Evolutionary conservation across 2,329 filamentous ascomycete species (phyloP), one percentile per base, ranked within the genome.

Genomic region (Fusarium agapanthi): DNA sequence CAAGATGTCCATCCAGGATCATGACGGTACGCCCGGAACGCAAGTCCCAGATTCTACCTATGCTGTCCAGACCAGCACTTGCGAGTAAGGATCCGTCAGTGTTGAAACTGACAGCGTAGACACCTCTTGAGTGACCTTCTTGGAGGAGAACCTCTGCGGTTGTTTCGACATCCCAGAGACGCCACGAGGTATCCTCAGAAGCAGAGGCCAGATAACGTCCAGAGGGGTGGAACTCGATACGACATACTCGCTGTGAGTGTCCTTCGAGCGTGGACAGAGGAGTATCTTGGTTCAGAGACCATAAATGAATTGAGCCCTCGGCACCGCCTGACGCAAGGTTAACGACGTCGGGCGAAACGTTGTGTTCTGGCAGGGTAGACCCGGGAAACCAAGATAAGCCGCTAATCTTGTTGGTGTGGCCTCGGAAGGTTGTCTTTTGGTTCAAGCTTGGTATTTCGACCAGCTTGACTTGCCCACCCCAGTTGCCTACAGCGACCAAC

Each of bases 161-260:
- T 0, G 92, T 96, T 75, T 94, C 91, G 2, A 98, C 90, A 80
- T 98, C 95, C 95, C 96, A 99, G 38, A 99, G 86, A 48, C 95
- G 90, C 96, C 96, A 99, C 1, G 96, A 97, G 5, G 95, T 97
- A 80, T 99, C 96, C 77, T 96, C 96, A 0, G 95, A 97, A 12
- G 96, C 96, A 2, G 95, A 97, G 10, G 95, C 96, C 11, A 98
- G 86, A 78, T 95, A 98, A 69, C 88, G 88, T 7, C 95, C 95
- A 0, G 94, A 97, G 0, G 96, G 96, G 75, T 99, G 96, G 78
- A 98, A 97, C 66, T 97, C 96, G 18, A 97, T 92, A 63, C 95
- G 90, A 77, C 95, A 97, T 14, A 99, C 95, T 69, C 96, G 91
- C 60, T 93, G 93, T 9, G 89, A 91, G 79, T 99, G 96, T 2